Evolutionary conservation across 306 rosid genomes (phyloP).

Genomic region (Sphenostylis stenocarpa): DNA sequence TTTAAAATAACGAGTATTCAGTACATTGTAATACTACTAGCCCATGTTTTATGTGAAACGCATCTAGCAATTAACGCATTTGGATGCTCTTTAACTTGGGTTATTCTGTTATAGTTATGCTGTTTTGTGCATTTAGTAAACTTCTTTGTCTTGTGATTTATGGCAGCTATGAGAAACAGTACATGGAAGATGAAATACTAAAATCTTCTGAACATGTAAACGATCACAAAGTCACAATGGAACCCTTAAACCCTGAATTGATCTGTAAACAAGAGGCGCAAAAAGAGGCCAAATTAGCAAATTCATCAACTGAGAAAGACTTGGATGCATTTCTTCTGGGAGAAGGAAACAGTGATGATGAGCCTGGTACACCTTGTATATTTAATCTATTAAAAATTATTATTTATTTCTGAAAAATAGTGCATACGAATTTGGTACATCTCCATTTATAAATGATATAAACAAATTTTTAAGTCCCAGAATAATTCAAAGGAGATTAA

Average conservation of each 20-base stretch:
- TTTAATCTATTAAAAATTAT: slow-evolving; percentile 19
- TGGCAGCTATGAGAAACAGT: slow-evolving; percentile 61
- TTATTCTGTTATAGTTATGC: slow-evolving; percentile 7
- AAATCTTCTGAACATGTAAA: slow-evolving; percentile 42
- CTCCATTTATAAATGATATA: background rate
- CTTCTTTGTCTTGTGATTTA: slow-evolving; percentile 27
- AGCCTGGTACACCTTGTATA: slow-evolving; percentile 43
- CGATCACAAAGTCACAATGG: slow-evolving; percentile 38
- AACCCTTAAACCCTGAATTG: slow-evolving; percentile 41
- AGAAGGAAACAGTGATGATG: slow-evolving; percentile 58
- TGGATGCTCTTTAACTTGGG: background rate
- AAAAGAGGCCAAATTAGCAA: slow-evolving; percentile 37
- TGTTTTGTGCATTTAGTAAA: slow-evolving; percentile 9
- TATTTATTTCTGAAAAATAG: slow-evolving; percentile 13
- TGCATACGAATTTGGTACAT: background rate
- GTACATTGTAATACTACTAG: background rate
- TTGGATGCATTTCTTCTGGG: slow-evolving; percentile 71
- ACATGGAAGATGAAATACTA: slow-evolving; percentile 46
- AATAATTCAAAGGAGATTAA: slow-evolving; percentile 14
- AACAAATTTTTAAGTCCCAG: background rate
- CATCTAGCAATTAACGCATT: background rate
- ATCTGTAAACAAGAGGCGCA: slow-evolving; percentile 41
- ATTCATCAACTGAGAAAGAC: slow-evolving; percentile 55
- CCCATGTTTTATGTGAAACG: slow-evolving; percentile 8
- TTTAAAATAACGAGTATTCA: background rate